A percentile compares a stretch with the other conserved stretches of the same genome.
phyloP scores from a whole-genome alignment of 2,329 filamentous ascomycete species.

The Sporothrix brunneoviolacea region DNA sequence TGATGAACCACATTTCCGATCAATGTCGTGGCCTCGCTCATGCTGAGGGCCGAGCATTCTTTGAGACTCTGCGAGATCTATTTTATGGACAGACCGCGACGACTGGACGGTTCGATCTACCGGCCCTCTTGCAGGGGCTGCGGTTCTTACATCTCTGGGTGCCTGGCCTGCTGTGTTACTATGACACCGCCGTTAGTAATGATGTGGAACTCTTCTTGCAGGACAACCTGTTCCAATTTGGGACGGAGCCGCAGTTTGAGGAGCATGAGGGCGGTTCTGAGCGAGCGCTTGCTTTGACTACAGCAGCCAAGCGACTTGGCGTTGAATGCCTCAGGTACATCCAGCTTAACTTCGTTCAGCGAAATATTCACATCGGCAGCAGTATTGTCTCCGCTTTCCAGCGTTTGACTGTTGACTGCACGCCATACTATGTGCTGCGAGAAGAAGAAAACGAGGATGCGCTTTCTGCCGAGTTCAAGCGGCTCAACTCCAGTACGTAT shows the following conservation, averaged over 20 bases:
- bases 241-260: constrained; percentile 23
- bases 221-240: constrained; percentile 35
- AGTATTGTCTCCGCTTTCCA: constrained; percentile 38
- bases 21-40: constrained; percentile 41
- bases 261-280: constrained; percentile 27
- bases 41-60: constrained; percentile 41
- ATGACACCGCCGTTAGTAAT: constrained; percentile 35
- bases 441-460: constrained; percentile 16
- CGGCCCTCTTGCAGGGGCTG: constrained; percentile 17
- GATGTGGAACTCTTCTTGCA: constrained; percentile 39
- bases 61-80: constrained; percentile 36
- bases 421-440: constrained; percentile 31
- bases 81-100: constrained; percentile 22
- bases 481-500: constrained; percentile 32
- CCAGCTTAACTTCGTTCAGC: constrained; percentile 38
- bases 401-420: constrained; percentile 36
- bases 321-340: constrained; percentile 40
- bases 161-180: constrained; percentile 43
- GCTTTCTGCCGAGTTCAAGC: constrained; percentile 28
- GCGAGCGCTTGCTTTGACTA: constrained; percentile 27
- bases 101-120: background rate
- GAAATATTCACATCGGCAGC: constrained; percentile 34
- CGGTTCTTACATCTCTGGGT: constrained; percentile 40
- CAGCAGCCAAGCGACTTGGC: constrained; percentile 35
- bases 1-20: constrained; percentile 37